phyloP scores from a whole-genome alignment of 768 basidiomycete genomes.

The Tricholoma hemisulphureum region DNA sequence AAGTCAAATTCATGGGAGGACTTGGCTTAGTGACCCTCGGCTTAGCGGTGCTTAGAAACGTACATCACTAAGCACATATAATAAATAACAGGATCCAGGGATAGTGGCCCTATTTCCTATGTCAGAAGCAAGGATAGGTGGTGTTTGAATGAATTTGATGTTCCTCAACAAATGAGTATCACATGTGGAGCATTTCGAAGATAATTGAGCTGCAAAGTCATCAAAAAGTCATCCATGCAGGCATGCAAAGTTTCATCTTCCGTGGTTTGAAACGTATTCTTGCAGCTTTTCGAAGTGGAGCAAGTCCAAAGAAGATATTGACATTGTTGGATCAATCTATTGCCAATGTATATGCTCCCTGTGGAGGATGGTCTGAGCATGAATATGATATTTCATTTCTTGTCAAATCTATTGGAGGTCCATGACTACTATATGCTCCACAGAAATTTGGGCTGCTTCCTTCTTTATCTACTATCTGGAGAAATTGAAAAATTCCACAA shows the following conservation, averaged over 20 bases:
- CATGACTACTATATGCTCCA: constrained; percentile 24
- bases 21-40: too few species aligned
- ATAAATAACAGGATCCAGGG: neutral
- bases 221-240: too few species aligned
- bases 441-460: constrained; percentile 21
- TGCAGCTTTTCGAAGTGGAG: constrained; percentile 10
- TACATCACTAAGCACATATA: neutral
- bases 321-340: neutral
- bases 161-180: too few species aligned
- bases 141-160: too few species aligned
- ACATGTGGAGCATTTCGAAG: too few species aligned
- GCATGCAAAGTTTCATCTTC: too few species aligned
- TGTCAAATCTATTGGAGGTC: constrained; percentile 24
- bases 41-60: too few species aligned
- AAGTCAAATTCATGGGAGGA: too few species aligned
- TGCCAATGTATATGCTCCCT: constrained; percentile 10
- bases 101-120: neutral
- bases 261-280: too few species aligned
- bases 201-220: too few species aligned
- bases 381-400: constrained; percentile 30
- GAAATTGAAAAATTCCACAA: constrained; percentile 14
- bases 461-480: constrained; percentile 17
- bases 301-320: neutral
- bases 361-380: constrained; percentile 11
- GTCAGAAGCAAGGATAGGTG: too few species aligned